Base-by-base conservation (phyloP, 2,329 filamentous ascomycete genomes). In the Aspergillus clavatus region DNA sequence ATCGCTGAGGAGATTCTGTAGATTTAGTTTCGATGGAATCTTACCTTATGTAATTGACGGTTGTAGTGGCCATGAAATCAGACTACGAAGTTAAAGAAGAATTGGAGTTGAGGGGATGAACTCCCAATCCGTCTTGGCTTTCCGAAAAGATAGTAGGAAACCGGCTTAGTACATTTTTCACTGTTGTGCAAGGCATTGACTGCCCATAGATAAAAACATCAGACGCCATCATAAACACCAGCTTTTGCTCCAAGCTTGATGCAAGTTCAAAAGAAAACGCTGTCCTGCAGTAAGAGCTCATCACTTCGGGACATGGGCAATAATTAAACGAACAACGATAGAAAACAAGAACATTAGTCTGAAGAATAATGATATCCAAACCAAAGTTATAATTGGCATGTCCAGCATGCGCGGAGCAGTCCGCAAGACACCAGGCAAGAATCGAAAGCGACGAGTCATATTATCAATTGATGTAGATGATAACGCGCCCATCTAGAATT, bases 401-500 rank as follows among this genome's bases (percentile, higher is more conserved):
- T 19, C 31, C 31, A 21, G 31, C 31, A 35, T 35, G 31, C 31
- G 31, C 31, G 12, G 31, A 8, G 18, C 18, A 24, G 8, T 24
- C 5, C 8, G n/a, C n/a, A n/a, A n/a, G 23, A 8, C 8, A 48
- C 38, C 16, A 42, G 16, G n/a, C 26, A 29, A 46, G 21, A 5
- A n/a, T 43, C 18, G 36, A 31, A 40, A 38, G 8, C 31, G n/a
- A 27, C 29, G 5, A 40, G 33, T 42, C 43, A 21, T 44, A 44
- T n/a, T 44, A 29, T 31, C 31, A 29, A 35, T 42, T 11, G 18
- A 41, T 31, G 18, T 29, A 21, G n/a, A 18, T 16, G 19, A 38
- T 22, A 16, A 31, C 43, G 16, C 39, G 4, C 8, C 5, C 23
- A 24, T 24, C 41, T 48, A 61, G 28, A 57, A 60, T 12, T 55